phyloP scores from a whole-genome alignment of 164 flowering plant species.

The Chloranthus sessilifolius region DNA sequence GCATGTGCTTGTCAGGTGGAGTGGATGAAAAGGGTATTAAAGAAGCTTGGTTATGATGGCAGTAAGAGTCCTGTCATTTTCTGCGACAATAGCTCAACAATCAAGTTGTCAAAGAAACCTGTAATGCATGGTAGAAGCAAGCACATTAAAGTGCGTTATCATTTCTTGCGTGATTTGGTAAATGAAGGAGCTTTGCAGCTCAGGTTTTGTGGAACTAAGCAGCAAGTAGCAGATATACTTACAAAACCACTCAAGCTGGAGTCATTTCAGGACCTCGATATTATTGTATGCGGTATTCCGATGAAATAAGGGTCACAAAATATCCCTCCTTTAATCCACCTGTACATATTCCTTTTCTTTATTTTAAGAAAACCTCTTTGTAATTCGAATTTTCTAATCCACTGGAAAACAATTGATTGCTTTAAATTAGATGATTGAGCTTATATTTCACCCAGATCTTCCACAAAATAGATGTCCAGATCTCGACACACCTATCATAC shows the following conservation, averaged over 20 bases:
- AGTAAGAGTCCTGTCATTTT: neutral
- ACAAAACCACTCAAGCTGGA: neutral
- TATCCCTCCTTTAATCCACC: too few species aligned
- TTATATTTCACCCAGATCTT: too few species aligned
- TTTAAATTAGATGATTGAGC: too few species aligned
- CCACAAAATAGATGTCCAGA: too few species aligned
- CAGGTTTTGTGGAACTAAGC: neutral
- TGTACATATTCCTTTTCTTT: too few species aligned
- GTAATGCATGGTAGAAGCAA: neutral
- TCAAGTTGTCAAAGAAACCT: neutral
- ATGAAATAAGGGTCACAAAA: too few species aligned
- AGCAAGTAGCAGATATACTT: neutral
- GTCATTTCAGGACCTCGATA: too few species aligned
- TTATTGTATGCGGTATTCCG: too few species aligned
- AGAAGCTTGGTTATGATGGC: neutral
- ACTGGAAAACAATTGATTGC: too few species aligned
- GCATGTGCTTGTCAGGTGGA: neutral
- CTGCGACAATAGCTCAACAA: neutral
- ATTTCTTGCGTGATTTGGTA: neutral
- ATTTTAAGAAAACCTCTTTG: too few species aligned
- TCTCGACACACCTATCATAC: too few species aligned
- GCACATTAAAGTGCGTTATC: constrained; percentile 1
- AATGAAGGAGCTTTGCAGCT: neutral
- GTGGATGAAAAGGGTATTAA: neutral
- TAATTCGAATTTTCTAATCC: too few species aligned